Base-by-base conservation (phyloP, 1,284 basidiomycete genomes). In the Phellopilus nigrolimitatus region DNA sequence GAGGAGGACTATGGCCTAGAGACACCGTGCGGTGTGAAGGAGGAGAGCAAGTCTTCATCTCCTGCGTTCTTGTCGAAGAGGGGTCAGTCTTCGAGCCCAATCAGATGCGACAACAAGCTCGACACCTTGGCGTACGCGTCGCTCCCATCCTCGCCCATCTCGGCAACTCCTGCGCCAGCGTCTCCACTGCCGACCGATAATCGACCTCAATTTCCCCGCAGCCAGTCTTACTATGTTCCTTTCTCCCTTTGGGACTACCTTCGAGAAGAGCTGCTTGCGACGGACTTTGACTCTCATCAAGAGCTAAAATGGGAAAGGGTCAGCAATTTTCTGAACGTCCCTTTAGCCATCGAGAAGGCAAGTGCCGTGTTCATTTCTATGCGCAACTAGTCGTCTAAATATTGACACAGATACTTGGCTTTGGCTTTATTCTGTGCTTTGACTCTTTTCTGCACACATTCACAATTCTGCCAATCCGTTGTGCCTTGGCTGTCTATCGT, bases 371-470 rank as follows among this genome's bases (percentile, higher is more conserved):
- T 7, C 6, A 17, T 13, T 39, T 24, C 13, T 17, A 21, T 30
- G 4, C 24, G 22, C 34, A 51, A 31, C 22, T 52, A 44, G 28
- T 49, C 48, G 59, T 22, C 55, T 57, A 22, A 43, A 19, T 31
- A 42, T n/a, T 43, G 3, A 4, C 22, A 38, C 9, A 95, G 91
- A 91, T 95, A 42, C 88, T 97, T 44, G 72, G 87, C 28, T 97
- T 99, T 64, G 97, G 97, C 9, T 91, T 92, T 60, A 73, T 97
- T 30, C 80, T 99, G 37, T 99, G 97, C 67, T 77, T 99, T 44
- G 97, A 99, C 68, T 94, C 94, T 2, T 98, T 98, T 69, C 80
- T 99, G 3, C 97, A 99, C 70, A 95, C 92, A 4, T 97, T 99
- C 70, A 99, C 97, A 30, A 94, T 99, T 57, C 79, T 97, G 5